Conservation (phyloP, 2,329 filamentous ascomycete species). For the Pochonia chlamydosporia region DNA sequence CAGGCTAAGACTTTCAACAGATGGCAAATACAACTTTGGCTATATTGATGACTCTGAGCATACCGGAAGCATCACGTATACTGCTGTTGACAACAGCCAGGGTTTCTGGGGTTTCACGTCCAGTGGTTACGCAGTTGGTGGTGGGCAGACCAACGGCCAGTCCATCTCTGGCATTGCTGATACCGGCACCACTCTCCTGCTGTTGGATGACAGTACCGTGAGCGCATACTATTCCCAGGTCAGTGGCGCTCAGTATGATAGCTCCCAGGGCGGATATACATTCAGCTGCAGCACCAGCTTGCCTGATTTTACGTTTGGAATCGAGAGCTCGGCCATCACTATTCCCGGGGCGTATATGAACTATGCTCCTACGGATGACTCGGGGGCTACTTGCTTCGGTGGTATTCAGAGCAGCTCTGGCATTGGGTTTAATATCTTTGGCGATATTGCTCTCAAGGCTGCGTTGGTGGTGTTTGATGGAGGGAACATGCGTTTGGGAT, state of each 20-base stretch:
- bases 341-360: constrained; percentile 48
- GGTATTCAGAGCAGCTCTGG: constrained; percentile 54
- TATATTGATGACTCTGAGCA: constrained; percentile 60
- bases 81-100: constrained; percentile 51
- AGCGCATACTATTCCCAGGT: constrained; percentile 41
- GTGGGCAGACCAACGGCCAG: constrained; percentile 13
- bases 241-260: constrained; percentile 26
- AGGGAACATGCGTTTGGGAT: constrained; percentile 46
- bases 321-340: constrained; percentile 50
- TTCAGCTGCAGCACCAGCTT: constrained; percentile 38
- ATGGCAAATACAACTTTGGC: constrained; percentile 70
- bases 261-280: constrained; percentile 33
- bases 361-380: constrained; percentile 41
- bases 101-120: constrained; percentile 55
- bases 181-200: constrained; percentile 57
- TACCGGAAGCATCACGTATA: constrained; percentile 54
- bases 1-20: constrained; percentile 15
- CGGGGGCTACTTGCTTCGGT: constrained; percentile 52
- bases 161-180: constrained; percentile 47
- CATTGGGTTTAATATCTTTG: constrained; percentile 48
- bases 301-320: constrained; percentile 46
- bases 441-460: constrained; percentile 54
- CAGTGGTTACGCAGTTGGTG: constrained; percentile 16
- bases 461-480: constrained; percentile 52
- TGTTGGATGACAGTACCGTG: constrained; percentile 48